These are phyloP conservation scores for Diplocarpon mali DNA, from an alignment of 2,329 filamentous ascomycete species.

Conservation along the genomic window DNA sequence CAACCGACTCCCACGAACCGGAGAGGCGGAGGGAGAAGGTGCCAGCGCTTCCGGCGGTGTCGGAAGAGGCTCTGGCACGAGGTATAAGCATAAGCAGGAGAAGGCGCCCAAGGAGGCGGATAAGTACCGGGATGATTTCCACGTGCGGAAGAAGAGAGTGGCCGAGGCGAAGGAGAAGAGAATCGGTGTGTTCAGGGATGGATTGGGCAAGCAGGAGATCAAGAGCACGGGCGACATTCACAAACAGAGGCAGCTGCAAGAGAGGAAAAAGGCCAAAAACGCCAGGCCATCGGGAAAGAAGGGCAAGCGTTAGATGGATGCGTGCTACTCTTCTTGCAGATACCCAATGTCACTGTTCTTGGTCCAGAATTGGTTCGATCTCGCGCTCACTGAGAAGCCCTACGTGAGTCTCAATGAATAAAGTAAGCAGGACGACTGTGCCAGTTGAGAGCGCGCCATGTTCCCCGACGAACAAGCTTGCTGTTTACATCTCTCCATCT, in stretches of 20 bases:
- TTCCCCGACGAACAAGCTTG: slow-evolving; percentile 3
- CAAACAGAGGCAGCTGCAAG: slow-evolving; percentile 67
- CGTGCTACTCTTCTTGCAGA: neutral
- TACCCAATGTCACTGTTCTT: neutral
- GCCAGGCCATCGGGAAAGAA: slow-evolving; percentile 60
- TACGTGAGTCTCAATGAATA: neutral
- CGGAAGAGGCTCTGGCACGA: slow-evolving; percentile 34
- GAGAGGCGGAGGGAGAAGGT: slow-evolving; percentile 58
- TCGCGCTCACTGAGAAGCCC: neutral
- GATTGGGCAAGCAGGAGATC: slow-evolving; percentile 65
- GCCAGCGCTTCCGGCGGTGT: slow-evolving; percentile 26
- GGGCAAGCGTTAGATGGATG: slow-evolving; percentile 22
- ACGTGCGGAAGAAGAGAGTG: slow-evolving; percentile 81
- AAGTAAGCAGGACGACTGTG: too few relatives aligned
- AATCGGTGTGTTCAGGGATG: slow-evolving; percentile 61
- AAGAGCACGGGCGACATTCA: slow-evolving; percentile 75
- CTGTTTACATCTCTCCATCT: slow-evolving; percentile 4
- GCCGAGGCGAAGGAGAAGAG: slow-evolving; percentile 79
- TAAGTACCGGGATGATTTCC: slow-evolving; percentile 82
- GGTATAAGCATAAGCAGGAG: slow-evolving; percentile 79
- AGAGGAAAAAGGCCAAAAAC: slow-evolving; percentile 77
- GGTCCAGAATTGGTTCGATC: neutral
- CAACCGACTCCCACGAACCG: slow-evolving; percentile 65
- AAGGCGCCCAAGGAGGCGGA: slow-evolving; percentile 88
- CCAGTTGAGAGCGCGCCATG: neutral